Base-by-base conservation (phyloP, 1,284 basidiomycete species). In the Baeospora myosura region DNA sequence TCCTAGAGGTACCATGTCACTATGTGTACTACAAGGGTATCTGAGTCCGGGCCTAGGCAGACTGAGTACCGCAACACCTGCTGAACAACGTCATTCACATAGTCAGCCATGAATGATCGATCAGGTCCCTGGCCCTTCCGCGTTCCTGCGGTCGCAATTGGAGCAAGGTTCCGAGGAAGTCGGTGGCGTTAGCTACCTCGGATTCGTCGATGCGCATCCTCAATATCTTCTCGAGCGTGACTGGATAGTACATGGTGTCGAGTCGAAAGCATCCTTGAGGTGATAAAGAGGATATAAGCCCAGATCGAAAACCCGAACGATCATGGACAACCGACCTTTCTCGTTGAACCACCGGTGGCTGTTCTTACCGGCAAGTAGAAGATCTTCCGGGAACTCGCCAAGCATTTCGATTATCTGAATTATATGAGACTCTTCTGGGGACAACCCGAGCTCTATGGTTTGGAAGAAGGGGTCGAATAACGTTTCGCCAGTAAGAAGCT, bases 381-480 rank as follows among this genome's bases (percentile, higher is more conserved):
- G n/a, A 18, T 56, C 49, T 2, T 11, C 16, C 1, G 52, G 55
- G 17, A 59, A 49, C 18, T 49, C 41, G 4, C 55, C 57, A 5
- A 52, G 40, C 5, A 56, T 26, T 41, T 57, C 55, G 18, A 55
- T 53, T 17, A 57, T 59, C 38, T 59, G 55, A 22, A 59, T 57
- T 6, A 59, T 38, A 32, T 57, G 54, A 11, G 57, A 57, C 42
- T 57, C 55, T 42, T 57, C 54, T 7, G 45, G 29, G 3, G 53
- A 45, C 7, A 57, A 46, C 5, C 49, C 52, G 17, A 55, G 46
- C 18, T 57, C 55, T 2, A 43, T 38, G 1, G 54, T 56, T 38
- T 57, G 57, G 38, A 58, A 57, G 16, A 40, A 43, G 4, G 55
- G 57, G 43, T 58, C 55, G 39, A 57, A 57, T 10, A 59, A 44